Base-by-base conservation (phyloP, 306 rosid genomes). In the Gastrolobium villosum region DNA sequence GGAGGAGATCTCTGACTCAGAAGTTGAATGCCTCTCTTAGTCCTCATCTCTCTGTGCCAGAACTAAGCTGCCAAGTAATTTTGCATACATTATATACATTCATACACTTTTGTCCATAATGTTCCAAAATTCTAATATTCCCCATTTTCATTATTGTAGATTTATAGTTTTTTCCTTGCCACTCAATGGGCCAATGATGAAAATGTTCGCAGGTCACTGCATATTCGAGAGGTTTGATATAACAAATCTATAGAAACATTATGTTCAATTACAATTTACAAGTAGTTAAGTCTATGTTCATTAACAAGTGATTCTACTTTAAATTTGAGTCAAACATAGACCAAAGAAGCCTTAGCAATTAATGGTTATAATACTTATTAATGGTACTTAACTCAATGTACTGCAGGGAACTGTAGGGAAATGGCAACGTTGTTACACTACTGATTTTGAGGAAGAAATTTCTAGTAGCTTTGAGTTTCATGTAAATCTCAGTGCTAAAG, bases 1-100 rank as follows among this genome's bases (percentile, higher is more conserved):
- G 57, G 45, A 78, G 75, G 52, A 88, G 90, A 69, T 78, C 82
- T 45, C 70, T 88, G 31, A 65, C 70, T 55, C 75, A 70, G 32
- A 43, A 70, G 31, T 45, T 48, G 7, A 43, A 61, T 34, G n/a
- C 15, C 1, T 71, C 80, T 37, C 35, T 26, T 28, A 52, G 39
- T 32, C 68, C 81, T 46, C 64, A 43, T 40, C 74, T 65, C 14
- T 40, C 65, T 1, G 74, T 41, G 57, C 88, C 86, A 1, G 59
- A 74, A 4, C 32, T 69, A 2, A 77, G 54, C 30, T 88, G 95
- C 56, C 82, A 72, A 45, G 93, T 89, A 87, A 60, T 10, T 54
- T 30, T 56, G 2, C 49, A 11, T 41, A 43, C 5, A 28, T 44
- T 28, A 6, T 5, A 5, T 63, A 28, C 26, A 20, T 20, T 20